Conservation (phyloP, 208 protist species). For the Wallacemonas rigidus region DNA sequence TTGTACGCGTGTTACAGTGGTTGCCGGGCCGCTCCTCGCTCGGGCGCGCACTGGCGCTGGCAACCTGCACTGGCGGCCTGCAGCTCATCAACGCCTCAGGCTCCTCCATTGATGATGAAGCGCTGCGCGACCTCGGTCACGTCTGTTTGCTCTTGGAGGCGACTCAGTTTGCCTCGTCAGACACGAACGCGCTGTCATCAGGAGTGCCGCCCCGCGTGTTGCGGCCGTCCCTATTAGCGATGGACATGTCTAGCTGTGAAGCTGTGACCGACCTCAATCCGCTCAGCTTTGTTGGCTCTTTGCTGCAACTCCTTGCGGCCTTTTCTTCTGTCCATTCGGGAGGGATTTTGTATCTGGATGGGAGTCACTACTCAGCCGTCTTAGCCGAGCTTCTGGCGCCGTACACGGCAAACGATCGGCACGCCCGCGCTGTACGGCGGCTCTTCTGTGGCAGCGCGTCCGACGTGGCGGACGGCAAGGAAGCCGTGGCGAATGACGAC, state of each 20-base stretch:
- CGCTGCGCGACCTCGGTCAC: conserved; percentile 37
- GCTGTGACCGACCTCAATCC: conserved; percentile 37
- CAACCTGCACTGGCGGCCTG: conserved; percentile 31
- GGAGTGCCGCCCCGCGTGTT: background rate
- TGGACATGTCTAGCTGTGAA: conserved; percentile 50
- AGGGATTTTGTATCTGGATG: conserved; percentile 40
- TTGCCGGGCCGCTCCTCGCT: conserved; percentile 18
- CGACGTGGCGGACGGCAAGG: background rate
- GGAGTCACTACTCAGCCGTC: conserved; percentile 27
- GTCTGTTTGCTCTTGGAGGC: conserved; percentile 33
- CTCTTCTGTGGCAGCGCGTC: background rate
- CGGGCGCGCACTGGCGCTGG: conserved; percentile 30
- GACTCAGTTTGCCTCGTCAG: conserved; percentile 17
- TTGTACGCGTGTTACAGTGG: conserved; percentile 12
- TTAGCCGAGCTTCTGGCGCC: conserved; percentile 16
- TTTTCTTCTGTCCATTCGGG: conserved; percentile 44
- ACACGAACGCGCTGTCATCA: background rate
- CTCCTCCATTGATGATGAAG: conserved; percentile 38
- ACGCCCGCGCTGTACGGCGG: background rate
- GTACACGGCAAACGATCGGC: background rate
- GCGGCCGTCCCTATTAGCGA: conserved; percentile 31
- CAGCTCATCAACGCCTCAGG: conserved; percentile 36
- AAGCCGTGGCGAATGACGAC: background rate
- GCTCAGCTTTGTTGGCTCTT: conserved; percentile 33
- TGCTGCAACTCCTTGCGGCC: conserved; percentile 53